A percentile compares a stretch with the other conserved stretches of the same genome.
phyloP scores from a whole-genome alignment of 2,329 filamentous ascomycete species.

The Cryphonectria nitschkei region DNA sequence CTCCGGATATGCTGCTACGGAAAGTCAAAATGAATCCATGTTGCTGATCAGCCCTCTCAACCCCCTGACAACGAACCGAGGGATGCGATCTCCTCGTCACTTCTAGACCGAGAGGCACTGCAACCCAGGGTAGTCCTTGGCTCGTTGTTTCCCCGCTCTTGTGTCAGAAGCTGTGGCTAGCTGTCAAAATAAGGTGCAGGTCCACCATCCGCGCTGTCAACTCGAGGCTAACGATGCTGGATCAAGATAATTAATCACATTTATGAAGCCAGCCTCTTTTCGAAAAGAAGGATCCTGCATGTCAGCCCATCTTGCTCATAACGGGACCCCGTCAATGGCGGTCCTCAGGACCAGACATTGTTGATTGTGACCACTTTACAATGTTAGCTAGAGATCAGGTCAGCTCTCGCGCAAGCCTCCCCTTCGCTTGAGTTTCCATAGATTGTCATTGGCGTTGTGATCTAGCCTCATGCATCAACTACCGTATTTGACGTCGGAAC shows the following conservation, averaged over 20 bases:
- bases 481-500: background rate
- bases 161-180: background rate
- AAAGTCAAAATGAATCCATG: background rate
- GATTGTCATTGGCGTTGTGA: background rate
- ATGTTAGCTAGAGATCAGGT: too few relatives aligned
- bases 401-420: background rate
- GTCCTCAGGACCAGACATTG: background rate
- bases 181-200: background rate
- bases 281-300: background rate
- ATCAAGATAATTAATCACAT: too few relatives aligned
- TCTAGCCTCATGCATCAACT: background rate
- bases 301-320: background rate
- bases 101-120: background rate
- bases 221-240: too few relatives aligned
- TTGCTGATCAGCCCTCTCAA: background rate
- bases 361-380: too few relatives aligned
- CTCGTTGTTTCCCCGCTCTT: background rate
- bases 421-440: background rate
- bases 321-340: too few relatives aligned
- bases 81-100: background rate
- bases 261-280: too few relatives aligned
- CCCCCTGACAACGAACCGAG: too few relatives aligned
- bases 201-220: too few relatives aligned
- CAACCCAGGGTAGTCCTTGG: background rate
- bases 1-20: background rate